Base-by-base conservation (phyloP, 2,329 filamentous ascomycete genomes). In the Botrytis paeoniae region DNA sequence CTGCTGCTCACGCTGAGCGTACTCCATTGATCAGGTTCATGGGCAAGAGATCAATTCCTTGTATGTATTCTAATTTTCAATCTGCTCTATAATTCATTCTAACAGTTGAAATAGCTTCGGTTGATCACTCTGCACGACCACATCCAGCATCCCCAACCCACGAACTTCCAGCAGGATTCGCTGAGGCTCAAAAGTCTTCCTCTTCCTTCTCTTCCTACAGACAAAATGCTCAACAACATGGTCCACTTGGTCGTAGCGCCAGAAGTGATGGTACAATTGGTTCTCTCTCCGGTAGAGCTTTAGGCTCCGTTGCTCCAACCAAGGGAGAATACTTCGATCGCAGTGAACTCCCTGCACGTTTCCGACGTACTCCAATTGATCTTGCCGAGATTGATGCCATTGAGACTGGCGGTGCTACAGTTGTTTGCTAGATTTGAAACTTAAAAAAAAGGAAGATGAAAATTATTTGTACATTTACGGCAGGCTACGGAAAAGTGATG, bases 331-430 rank as follows among this genome's bases (percentile, higher is more conserved):
- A 88, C 83, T 98, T 97, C 81, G 96, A 98, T 83, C 90, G 94
- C 78, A 93, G 89, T 78, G 93, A 99, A 84, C 90, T 99, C 37
- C 95, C 96, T 29, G 82, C 86, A 75, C 89, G 95, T 79, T 99
- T 98, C 88, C 89, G 91, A 80, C 89, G 94, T 76, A 85, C 89
- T 66, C 88, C 89, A 20, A 92, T 95, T 84, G 91, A 89, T 54
- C 83, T 91, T 78, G 90, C 91, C 61, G 96, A 99, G 88, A 99
- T 99, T 74, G 96, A 98, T 83, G 95, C 94, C 35, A 89, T 99
- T 80, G 94, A 98, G 89, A 96, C 93, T 72, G 96, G 95, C 72
- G 96, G 96, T 73, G 96, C 95, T 48, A 92, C 88, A 80, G 79
- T 89, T 77, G 87, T 85, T 29, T 80, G 79, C 77, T 81, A 74